Conservation (phyloP, 2,329 filamentous ascomycete genomes). For the Exophiala lecanii-corni region DNA sequence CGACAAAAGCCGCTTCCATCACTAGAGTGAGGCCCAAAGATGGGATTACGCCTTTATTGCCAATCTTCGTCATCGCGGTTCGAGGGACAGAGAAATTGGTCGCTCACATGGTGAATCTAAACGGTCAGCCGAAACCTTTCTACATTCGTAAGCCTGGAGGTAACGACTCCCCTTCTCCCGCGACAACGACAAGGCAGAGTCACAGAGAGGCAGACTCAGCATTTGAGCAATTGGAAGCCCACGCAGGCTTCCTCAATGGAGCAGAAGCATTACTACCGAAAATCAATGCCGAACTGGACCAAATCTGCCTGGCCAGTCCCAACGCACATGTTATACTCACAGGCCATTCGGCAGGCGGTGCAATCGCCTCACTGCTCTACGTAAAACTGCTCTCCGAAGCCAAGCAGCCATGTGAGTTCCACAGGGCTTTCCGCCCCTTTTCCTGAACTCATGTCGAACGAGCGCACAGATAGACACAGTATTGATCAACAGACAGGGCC, state of each 20-base stretch:
- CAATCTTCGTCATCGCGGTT: neutral
- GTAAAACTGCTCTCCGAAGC: neutral
- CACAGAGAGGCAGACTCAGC: no score
- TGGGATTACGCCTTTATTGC: neutral
- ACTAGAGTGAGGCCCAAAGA: neutral
- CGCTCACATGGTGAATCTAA: slow-evolving; percentile 3
- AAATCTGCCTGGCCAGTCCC: neutral
- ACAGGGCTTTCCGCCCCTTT: no score
- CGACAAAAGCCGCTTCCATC: slow-evolving; percentile 1
- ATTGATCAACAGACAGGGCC: neutral
- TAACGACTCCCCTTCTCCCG: no score
- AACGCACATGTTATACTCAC: neutral
- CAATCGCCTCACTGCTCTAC: slow-evolving; percentile 1
- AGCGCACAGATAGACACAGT: neutral
- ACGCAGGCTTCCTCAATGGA: slow-evolving; percentile 3
- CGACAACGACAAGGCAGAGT: no score
- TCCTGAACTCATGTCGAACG: no score
- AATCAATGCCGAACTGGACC: neutral
- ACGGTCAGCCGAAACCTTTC: neutral
- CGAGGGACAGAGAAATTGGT: slow-evolving; percentile 1
- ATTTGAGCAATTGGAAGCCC: neutral
- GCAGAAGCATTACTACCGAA: neutral
- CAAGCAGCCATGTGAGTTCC: neutral
- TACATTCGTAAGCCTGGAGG: no score
- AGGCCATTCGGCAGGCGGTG: slow-evolving; percentile 1